A percentile compares a stretch with the other conserved stretches of the same genome.
phyloP scores from a whole-genome alignment of 305 asterid species.

The Solanum hybrid region DNA sequence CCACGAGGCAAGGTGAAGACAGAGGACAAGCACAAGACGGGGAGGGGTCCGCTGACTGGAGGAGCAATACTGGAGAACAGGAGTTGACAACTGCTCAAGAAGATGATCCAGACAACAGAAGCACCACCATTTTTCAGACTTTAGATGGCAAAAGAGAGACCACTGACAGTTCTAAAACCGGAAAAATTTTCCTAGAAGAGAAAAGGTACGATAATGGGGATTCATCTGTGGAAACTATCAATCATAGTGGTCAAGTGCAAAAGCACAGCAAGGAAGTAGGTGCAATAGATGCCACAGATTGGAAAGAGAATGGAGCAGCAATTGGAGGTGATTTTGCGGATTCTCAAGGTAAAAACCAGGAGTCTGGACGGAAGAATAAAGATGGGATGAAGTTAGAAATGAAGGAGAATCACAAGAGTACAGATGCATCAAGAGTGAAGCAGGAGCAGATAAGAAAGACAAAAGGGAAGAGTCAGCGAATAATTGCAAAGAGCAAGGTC shows the following conservation, averaged over 20 bases:
- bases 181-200: neutral
- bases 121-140: neutral
- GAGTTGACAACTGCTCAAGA: slow-evolving; percentile 13
- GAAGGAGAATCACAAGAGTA: slow-evolving; percentile 7
- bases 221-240: neutral
- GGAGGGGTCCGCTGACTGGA: neutral
- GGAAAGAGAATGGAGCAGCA: neutral
- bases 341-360: slow-evolving; percentile 16
- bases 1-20: neutral
- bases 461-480: slow-evolving; percentile 32
- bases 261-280: slow-evolving; percentile 12
- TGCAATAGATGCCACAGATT: neutral
- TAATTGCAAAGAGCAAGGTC: slow-evolving; percentile 7
- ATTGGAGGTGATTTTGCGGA: neutral
- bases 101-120: neutral
- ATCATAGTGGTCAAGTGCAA: slow-evolving; percentile 8
- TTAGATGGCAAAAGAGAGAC: neutral
- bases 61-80: slow-evolving; percentile 5
- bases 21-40: neutral
- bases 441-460: slow-evolving; percentile 20
- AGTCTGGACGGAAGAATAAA: neutral
- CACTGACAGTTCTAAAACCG: neutral
- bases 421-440: slow-evolving; percentile 12
- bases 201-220: neutral
- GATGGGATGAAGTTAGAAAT: slow-evolving; percentile 23